Conservation (phyloP, 176 grass and related monocot species). For the Triticum timopheevii region DNA sequence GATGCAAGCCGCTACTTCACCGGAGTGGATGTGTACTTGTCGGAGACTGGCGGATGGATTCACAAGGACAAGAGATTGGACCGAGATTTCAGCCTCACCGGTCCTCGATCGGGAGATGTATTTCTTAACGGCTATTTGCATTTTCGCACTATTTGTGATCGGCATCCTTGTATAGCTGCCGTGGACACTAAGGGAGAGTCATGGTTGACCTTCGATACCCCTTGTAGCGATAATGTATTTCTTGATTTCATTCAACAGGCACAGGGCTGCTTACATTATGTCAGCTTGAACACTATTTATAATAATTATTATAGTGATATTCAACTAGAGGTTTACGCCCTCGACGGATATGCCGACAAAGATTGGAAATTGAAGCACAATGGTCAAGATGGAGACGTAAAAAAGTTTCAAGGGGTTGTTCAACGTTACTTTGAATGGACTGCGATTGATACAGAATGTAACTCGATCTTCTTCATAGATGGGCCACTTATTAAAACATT, state of each 20-base stretch:
- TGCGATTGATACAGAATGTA: background rate
- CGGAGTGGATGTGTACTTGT: background rate
- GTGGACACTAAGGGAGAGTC: background rate
- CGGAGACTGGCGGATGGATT: background rate
- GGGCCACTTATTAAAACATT: background rate
- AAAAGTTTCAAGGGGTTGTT: background rate
- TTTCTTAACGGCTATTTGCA: background rate
- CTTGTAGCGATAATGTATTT: background rate
- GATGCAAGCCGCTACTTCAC: rapidly evolving
- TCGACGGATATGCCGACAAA: background rate
- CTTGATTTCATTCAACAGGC: background rate
- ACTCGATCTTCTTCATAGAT: background rate
- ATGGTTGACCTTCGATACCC: background rate
- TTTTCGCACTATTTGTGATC: background rate
- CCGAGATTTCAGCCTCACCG: background rate
- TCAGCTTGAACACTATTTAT: background rate
- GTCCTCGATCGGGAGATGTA: background rate
- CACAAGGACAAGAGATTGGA: background rate
- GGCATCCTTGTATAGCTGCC: background rate
- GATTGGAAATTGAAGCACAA: background rate
- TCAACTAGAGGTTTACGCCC: background rate
- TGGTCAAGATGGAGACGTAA: too few relatives aligned
- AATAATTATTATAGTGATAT: background rate
- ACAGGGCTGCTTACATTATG: background rate
- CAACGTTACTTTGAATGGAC: background rate